Evolutionary conservation across 768 basidiomycete genomes (phyloP).

Genomic region (Hydnum rufescens): DNA sequence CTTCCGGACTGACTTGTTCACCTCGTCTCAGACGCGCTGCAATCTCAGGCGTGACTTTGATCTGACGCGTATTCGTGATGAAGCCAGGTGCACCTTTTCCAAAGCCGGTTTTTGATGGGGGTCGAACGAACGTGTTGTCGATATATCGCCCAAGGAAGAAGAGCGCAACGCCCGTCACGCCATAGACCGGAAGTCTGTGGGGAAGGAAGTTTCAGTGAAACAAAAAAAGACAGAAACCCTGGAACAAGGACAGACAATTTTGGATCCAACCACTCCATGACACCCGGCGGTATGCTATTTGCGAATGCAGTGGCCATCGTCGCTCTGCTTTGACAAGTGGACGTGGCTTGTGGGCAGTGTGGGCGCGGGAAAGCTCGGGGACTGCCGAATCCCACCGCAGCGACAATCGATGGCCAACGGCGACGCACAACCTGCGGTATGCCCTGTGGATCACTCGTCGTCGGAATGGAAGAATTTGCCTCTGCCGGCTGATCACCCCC

Average conservation of each 20-base stretch:
- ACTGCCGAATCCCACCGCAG: no score
- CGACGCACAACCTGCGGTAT: neutral
- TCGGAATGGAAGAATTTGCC: neutral
- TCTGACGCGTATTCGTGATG: conserved; percentile 4
- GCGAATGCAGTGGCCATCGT: neutral
- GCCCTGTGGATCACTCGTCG: conserved; percentile 1
- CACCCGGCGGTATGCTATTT: neutral
- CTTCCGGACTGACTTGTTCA: conserved; percentile 9
- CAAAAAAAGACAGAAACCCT: neutral
- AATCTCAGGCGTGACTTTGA: conserved; percentile 10
- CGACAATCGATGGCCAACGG: no score
- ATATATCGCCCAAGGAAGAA: neutral
- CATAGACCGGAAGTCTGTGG: conserved; percentile 1
- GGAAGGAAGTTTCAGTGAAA: neutral
- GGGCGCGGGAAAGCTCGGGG: neutral
- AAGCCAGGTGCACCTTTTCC: conserved; percentile 5
- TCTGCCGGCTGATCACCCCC: neutral
- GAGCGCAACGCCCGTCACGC: neutral
- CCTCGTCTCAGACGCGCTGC: conserved; percentile 8
- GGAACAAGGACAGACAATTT: neutral
- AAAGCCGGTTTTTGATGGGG: conserved; percentile 1
- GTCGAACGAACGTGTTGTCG: neutral
- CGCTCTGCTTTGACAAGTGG: neutral
- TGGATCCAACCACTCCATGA: neutral
- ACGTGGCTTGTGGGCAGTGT: neutral